phyloP scores from a whole-genome alignment of 2,329 filamentous ascomycete genomes.

The Tolypocladium pustulatum region DNA sequence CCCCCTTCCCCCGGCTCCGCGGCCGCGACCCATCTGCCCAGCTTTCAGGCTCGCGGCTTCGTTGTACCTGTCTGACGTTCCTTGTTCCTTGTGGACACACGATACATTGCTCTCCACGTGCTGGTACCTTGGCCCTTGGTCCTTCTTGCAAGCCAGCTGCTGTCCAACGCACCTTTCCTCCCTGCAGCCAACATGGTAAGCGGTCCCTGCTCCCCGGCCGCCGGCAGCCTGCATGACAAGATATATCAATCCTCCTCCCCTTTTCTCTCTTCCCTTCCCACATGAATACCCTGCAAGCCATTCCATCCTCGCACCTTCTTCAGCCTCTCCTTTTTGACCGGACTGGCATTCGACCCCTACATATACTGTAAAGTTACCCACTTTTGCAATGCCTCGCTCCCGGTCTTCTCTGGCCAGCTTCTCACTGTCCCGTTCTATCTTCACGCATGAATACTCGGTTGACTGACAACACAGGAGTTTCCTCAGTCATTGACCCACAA shows the following conservation, averaged over 20 bases:
- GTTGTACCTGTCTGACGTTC: constrained; percentile 15
- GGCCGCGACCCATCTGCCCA: constrained; percentile 9
- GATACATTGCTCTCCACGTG: constrained; percentile 24
- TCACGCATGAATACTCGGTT: constrained; percentile 9
- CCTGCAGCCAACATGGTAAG: constrained; percentile 40
- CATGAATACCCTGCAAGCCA: constrained; percentile 3
- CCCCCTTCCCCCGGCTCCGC: constrained; percentile 14
- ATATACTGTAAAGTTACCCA: neutral
- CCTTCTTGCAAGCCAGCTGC: constrained; percentile 18
- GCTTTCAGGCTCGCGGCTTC: constrained; percentile 5
- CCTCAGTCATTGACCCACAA: constrained; percentile 17
- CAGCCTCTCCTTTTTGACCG: constrained; percentile 13
- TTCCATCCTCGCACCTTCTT: constrained; percentile 13
- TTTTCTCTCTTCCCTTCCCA: constrained; percentile 14
- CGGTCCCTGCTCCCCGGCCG: constrained; percentile 24
- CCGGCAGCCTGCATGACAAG: constrained; percentile 31
- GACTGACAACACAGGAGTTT: constrained; percentile 22
- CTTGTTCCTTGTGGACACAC: constrained; percentile 22
- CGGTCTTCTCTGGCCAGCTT: neutral
- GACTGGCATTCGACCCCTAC: constrained; percentile 4
- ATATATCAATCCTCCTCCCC: constrained; percentile 28
- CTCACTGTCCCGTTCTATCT: neutral
- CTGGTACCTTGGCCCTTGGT: constrained; percentile 24
- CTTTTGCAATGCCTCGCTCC: constrained; percentile 1
- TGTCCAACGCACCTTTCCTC: constrained; percentile 27